phyloP scores from a whole-genome alignment of 2,329 filamentous ascomycete species.

The Pseudohalonectria lignicola region DNA sequence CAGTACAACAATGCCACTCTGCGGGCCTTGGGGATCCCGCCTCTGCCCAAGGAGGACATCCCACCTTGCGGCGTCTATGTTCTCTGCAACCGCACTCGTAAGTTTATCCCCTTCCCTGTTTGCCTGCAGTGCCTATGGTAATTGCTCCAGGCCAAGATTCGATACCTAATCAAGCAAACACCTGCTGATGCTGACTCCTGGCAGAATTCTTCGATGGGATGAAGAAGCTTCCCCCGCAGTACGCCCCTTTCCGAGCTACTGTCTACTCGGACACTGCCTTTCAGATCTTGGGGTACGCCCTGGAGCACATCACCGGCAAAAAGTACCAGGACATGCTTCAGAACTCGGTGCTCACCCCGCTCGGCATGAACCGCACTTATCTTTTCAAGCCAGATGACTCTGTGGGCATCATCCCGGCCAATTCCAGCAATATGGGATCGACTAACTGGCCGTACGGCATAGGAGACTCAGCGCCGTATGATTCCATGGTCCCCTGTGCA shows the following conservation, averaged over 20 bases:
- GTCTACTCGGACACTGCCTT: conserved; percentile 25
- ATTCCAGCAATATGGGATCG: conserved; percentile 4
- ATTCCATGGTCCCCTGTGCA: too few species aligned
- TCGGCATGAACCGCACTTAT: conserved; percentile 19
- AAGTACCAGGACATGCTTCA: conserved; percentile 16
- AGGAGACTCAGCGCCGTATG: conserved; percentile 28
- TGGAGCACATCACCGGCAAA: conserved; percentile 25
- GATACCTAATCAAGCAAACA: too few species aligned
- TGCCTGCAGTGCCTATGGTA: neutral
- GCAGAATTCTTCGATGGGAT: conserved; percentile 8
- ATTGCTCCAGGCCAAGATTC: too few species aligned
- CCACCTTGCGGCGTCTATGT: conserved; percentile 5
- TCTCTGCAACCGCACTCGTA: conserved; percentile 6
- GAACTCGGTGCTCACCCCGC: conserved; percentile 16
- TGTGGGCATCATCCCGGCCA: conserved; percentile 13
- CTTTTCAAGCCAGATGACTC: conserved; percentile 4
- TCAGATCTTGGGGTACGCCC: conserved; percentile 23
- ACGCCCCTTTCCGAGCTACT: conserved; percentile 1
- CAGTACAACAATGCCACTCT: neutral
- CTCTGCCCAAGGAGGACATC: conserved; percentile 4
- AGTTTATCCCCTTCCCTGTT: neutral
- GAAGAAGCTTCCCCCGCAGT: conserved; percentile 2
- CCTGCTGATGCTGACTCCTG: neutral
- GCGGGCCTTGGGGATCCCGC: conserved; percentile 6
- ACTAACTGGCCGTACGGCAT: conserved; percentile 21